phyloP scores from a whole-genome alignment of 108 stramenopile genomes.

The Stephanodiscus minutulus region DNA sequence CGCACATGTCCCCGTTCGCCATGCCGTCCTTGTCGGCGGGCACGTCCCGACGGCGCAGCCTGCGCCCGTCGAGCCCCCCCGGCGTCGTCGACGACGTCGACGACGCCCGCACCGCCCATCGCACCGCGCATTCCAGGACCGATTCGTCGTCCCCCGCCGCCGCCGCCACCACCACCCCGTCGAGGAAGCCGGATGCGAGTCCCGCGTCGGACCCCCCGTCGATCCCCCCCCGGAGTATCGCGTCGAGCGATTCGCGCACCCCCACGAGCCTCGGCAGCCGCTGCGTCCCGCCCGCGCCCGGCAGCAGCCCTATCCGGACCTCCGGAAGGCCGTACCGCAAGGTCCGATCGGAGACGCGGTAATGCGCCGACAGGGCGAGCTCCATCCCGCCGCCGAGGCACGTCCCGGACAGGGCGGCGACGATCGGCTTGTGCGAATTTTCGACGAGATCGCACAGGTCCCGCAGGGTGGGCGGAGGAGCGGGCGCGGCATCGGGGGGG shows the following conservation, averaged over 20 bases:
- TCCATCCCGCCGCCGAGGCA: constrained; percentile 96
- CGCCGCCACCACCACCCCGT: constrained; percentile 43
- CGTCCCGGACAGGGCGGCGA: constrained; percentile 91
- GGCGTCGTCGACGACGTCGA: constrained; percentile 34
- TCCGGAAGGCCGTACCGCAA: constrained; percentile 91
- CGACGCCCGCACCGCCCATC: constrained; percentile 69
- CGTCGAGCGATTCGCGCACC: constrained; percentile 70
- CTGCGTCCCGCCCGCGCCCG: constrained; percentile 96
- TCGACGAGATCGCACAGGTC: constrained; percentile 71
- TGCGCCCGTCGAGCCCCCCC: constrained; percentile 30
- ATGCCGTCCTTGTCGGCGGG: constrained; percentile 52
- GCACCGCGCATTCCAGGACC: constrained; percentile 51
- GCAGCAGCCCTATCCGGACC: constrained; percentile 94
- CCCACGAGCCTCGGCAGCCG: constrained; percentile 91
- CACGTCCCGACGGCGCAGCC: constrained; percentile 50
- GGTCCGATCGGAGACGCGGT: constrained; percentile 69
- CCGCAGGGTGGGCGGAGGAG: constrained; percentile 44
- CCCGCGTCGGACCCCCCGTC: constrained; percentile 62
- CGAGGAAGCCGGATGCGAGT: constrained; percentile 57
- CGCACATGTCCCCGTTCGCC: constrained; percentile 55
- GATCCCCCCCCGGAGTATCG: constrained; percentile 83
- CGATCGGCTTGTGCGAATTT: constrained; percentile 85
- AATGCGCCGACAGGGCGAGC: constrained; percentile 92
- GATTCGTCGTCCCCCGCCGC: constrained; percentile 5
- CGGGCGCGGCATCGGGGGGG: no score